Conservation (phyloP, 2,329 filamentous ascomycete species). For the Periconia digitata region DNA sequence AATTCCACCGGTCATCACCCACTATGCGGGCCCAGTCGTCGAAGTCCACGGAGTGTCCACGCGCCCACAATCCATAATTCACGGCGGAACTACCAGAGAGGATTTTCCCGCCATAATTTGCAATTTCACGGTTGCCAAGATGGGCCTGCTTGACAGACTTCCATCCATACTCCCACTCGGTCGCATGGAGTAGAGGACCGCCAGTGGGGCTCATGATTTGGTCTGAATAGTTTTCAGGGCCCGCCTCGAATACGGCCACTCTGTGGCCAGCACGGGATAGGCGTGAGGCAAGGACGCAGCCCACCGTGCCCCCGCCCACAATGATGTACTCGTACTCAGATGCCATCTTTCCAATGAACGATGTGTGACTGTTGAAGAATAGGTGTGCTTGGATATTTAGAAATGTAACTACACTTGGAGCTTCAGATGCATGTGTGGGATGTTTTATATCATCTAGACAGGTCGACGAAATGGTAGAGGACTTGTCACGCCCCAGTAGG, state of each 20-base stretch:
- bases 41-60: background rate
- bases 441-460: background rate
- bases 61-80: background rate
- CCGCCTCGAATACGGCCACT: constrained; percentile 2
- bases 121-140: constrained; percentile 1
- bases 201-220: constrained; percentile 1
- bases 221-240: constrained; percentile 2
- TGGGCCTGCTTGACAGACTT: background rate
- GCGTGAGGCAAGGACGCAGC: constrained; percentile 2
- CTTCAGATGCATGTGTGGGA: background rate
- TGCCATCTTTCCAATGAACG: background rate
- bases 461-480: background rate
- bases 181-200: background rate
- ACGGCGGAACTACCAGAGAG: background rate
- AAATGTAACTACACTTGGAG: background rate
- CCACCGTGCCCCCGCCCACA: constrained; percentile 4
- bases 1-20: background rate
- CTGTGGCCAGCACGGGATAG: constrained; percentile 1
- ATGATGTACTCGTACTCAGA: constrained; percentile 6
- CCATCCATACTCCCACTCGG: constrained; percentile 1
- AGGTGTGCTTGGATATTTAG: background rate
- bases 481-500: background rate
- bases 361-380: background rate
- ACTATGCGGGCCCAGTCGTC: background rate
- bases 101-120: constrained; percentile 4